Conservation (phyloP, 306 rosid species). For the Gleditsia sinensis region DNA sequence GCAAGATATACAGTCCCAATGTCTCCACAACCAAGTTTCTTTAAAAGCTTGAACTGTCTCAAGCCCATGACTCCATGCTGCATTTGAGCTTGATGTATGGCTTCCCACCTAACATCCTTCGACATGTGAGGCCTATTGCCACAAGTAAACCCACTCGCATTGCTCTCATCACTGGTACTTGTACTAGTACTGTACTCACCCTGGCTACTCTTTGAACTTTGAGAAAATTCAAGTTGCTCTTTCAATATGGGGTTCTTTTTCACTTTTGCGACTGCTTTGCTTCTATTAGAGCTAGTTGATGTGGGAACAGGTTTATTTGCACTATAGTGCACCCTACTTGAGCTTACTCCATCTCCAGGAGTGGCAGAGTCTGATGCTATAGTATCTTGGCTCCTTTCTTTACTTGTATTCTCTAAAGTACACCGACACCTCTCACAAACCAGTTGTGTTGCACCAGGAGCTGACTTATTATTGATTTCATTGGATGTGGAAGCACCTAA, state of each 20-base stretch:
- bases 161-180: constrained; percentile 93
- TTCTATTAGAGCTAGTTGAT: constrained; percentile 40
- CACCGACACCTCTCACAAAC: constrained; percentile 89
- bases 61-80: constrained; percentile 76
- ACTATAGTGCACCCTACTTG: constrained; percentile 41
- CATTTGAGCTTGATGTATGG: constrained; percentile 64
- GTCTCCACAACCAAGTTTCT: constrained; percentile 98
- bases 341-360: constrained; percentile 45
- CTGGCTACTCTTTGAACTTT: constrained; percentile 93
- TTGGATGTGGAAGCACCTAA: constrained; percentile 46
- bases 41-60: constrained; percentile 85
- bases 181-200: constrained; percentile 95
- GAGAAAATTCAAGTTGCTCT: constrained; percentile 86
- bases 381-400: constrained; percentile 48
- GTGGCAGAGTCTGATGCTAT: constrained; percentile 30
- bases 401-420: constrained; percentile 50
- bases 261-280: constrained; percentile 48
- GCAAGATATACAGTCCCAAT: constrained; percentile 98
- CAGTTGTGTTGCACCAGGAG: constrained; percentile 51
- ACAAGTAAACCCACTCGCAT: constrained; percentile 76
- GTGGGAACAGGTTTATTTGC: constrained; percentile 46
- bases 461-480: constrained; percentile 46
- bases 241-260: constrained; percentile 57
- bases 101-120: constrained; percentile 94
- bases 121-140: constrained; percentile 99